Conservation (phyloP, 106 monocot genomes). For the Iris macrosiphon region DNA sequence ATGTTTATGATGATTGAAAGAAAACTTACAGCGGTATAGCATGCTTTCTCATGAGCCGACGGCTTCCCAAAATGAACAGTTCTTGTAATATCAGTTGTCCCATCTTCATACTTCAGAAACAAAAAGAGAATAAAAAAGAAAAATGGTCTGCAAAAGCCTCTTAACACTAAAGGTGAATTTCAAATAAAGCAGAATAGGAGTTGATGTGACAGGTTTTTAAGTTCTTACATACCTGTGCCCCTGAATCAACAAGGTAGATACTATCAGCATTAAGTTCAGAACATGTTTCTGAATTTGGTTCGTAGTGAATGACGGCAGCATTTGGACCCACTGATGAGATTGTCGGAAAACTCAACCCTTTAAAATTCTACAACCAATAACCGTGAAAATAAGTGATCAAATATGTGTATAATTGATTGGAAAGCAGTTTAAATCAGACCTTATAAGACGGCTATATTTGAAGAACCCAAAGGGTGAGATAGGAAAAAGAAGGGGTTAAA, state of each 20-base stretch:
- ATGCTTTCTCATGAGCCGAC: constrained; percentile 88
- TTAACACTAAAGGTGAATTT: too few species aligned
- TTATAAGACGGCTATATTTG: too few species aligned
- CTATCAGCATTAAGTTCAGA: constrained; percentile 89
- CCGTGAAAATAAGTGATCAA: not conserved
- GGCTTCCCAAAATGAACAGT: constrained; percentile 99
- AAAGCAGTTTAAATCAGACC: too few species aligned
- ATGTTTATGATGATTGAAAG: not conserved
- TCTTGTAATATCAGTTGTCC: constrained; percentile 96
- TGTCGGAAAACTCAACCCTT: constrained; percentile 93
- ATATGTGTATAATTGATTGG: too few species aligned
- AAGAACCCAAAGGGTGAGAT: too few species aligned
- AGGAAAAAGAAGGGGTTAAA: too few species aligned
- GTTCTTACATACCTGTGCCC: constrained; percentile 47
- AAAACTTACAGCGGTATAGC: constrained; percentile 85
- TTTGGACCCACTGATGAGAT: constrained; percentile 98
- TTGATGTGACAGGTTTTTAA: too few species aligned
- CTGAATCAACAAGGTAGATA: constrained; percentile 97
- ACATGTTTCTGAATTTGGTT: constrained; percentile 67
- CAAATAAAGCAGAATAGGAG: too few species aligned
- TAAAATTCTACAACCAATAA: constrained; percentile 59
- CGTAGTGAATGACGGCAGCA: constrained; percentile 89
- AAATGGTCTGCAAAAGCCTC: too few species aligned
- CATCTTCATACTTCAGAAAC: constrained; percentile 81
- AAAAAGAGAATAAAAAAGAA: too few species aligned